phyloP scores from a whole-genome alignment of 2,329 filamentous ascomycete genomes.

The Xylaria sp. region DNA sequence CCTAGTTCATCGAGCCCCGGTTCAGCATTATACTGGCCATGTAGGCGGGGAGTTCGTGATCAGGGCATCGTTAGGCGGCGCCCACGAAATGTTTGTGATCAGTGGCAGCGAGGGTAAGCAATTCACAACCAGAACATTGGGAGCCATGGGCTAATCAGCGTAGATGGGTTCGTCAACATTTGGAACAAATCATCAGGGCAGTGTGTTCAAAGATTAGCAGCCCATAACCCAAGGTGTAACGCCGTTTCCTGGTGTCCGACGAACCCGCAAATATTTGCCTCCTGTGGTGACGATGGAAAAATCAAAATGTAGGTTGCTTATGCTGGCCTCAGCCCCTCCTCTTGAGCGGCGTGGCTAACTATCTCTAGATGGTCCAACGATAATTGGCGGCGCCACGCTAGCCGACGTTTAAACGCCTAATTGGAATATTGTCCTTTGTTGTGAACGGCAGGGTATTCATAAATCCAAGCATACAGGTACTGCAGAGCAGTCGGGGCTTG shows the following conservation, averaged over 20 bases:
- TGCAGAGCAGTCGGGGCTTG: neutral
- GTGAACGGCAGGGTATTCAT: neutral
- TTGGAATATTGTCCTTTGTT: neutral
- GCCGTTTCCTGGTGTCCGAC: conserved; percentile 87
- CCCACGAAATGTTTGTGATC: conserved; percentile 87
- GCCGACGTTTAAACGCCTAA: conserved; percentile 32
- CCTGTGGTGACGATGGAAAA: conserved; percentile 84
- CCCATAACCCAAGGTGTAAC: conserved; percentile 80
- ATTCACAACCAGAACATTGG: neutral
- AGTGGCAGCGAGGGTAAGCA: conserved; percentile 85
- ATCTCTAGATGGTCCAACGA: conserved; percentile 47
- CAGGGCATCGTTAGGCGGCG: conserved; percentile 82
- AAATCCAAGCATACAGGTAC: neutral
- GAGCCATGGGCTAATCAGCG: conserved; percentile 5
- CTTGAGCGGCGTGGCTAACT: conserved; percentile 26
- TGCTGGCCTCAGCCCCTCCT: neutral
- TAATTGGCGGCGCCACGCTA: conserved; percentile 36
- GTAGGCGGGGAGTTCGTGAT: conserved; percentile 80
- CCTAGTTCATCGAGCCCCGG: conserved; percentile 71
- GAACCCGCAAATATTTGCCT: conserved; percentile 84
- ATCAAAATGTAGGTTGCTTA: conserved; percentile 76
- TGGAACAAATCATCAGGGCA: conserved; percentile 87
- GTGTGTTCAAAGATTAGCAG: conserved; percentile 76
- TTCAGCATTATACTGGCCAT: conserved; percentile 78
- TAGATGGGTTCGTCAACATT: conserved; percentile 75